Evolutionary conservation across 2,329 filamentous ascomycete genomes (phyloP).

Genomic region (Xylaria sp.): DNA sequence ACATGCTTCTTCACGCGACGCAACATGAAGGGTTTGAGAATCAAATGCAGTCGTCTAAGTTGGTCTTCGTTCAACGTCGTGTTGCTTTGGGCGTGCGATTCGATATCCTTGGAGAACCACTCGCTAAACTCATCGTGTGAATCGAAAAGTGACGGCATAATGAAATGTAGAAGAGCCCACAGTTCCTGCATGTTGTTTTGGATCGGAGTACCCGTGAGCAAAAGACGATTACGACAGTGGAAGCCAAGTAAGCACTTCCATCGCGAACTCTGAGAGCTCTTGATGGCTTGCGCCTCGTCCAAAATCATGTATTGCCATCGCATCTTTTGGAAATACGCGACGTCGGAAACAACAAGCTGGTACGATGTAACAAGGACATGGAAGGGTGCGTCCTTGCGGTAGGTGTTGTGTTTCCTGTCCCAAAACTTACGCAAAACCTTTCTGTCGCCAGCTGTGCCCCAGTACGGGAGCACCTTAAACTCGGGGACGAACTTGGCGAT

Average conservation of each 20-base stretch:
- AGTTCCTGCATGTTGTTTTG: constrained; percentile 99
- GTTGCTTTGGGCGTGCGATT: constrained; percentile 97
- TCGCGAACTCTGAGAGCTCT: constrained; percentile 93
- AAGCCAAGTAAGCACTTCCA: constrained; percentile 97
- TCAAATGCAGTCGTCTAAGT: constrained; percentile 96
- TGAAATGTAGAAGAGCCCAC: constrained; percentile 98
- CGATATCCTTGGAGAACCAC: constrained; percentile 96
- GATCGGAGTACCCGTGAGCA: constrained; percentile 96
- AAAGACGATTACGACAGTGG: constrained; percentile 91
- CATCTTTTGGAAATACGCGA: constrained; percentile 98
- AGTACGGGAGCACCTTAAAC: constrained; percentile 96
- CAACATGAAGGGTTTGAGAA: constrained; percentile 99
- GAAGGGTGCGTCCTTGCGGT: constrained; percentile 91
- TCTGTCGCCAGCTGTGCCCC: constrained; percentile 92
- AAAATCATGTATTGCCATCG: constrained; percentile 99
- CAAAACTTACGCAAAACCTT: constrained; percentile 98
- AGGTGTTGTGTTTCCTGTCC: constrained; percentile 97
- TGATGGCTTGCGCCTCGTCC: constrained; percentile 98
- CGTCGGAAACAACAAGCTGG: constrained; percentile 94
- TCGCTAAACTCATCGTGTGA: constrained; percentile 93
- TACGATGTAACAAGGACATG: constrained; percentile 98
- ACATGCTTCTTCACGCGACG: constrained; percentile 99
- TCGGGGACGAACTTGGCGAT: constrained; percentile 94
- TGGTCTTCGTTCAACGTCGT: constrained; percentile 99
- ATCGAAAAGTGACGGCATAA: constrained; percentile 99